Evolutionary conservation across 2,329 filamentous ascomycete species (phyloP).

Genomic region (Ustulina deusta): DNA sequence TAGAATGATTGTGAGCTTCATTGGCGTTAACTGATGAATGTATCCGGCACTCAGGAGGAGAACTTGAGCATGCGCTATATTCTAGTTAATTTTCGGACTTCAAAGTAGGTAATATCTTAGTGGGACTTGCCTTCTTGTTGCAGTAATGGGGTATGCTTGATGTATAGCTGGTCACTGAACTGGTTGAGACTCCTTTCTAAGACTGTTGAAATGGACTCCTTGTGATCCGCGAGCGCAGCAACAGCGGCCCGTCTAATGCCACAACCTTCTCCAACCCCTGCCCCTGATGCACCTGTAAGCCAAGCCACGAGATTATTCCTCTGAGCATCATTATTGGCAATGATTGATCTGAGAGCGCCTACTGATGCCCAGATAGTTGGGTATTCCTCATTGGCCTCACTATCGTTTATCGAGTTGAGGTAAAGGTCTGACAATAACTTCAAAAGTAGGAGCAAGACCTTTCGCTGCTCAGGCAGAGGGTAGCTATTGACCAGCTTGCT

Average conservation of each 20-base stretch:
- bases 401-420: conserved; percentile 54
- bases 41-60: conserved; percentile 83
- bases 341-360: conserved; percentile 64
- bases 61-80: conserved; percentile 79
- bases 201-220: conserved; percentile 64
- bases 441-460: conserved; percentile 55
- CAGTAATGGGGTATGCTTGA: conserved; percentile 84
- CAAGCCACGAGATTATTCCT: conserved; percentile 70
- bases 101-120: background rate
- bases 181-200: conserved; percentile 76
- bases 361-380: conserved; percentile 67
- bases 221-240: conserved; percentile 66
- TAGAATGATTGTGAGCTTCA: conserved; percentile 75
- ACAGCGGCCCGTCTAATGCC: conserved; percentile 75
- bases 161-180: conserved; percentile 89
- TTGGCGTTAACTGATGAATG: conserved; percentile 72
- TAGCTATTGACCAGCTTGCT: conserved; percentile 53
- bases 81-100: conserved; percentile 28
- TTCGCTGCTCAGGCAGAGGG: conserved; percentile 59
- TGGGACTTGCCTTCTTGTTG: conserved; percentile 83
- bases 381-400: conserved; percentile 50
- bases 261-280: conserved; percentile 72
- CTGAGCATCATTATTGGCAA: conserved; percentile 61
- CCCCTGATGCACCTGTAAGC: conserved; percentile 73
- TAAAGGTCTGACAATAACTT: conserved; percentile 61